phyloP scores from a whole-genome alignment of 1,284 basidiomycete species.

The Malassezia vespertilionis region DNA sequence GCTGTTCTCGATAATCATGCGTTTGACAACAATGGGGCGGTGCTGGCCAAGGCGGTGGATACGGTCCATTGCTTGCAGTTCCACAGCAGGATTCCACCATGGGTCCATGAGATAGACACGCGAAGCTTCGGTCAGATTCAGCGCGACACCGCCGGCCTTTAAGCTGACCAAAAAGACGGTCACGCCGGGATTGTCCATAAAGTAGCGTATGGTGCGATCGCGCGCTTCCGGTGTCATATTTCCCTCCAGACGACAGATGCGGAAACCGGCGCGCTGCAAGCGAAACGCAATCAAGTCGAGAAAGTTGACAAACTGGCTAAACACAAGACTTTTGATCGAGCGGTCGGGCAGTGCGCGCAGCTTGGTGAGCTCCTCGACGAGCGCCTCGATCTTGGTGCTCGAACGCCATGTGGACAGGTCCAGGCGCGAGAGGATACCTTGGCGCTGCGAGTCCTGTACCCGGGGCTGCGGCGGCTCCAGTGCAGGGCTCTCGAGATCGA shows the following conservation, averaged over 20 bases:
- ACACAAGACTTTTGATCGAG: conserved; percentile 92
- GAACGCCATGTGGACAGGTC: conserved; percentile 83
- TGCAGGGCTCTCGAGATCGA: conserved; percentile 86
- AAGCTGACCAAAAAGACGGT: conserved; percentile 89
- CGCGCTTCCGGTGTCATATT: conserved; percentile 93
- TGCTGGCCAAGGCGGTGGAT: conserved; percentile 73
- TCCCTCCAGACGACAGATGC: conserved; percentile 89
- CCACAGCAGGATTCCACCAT: conserved; percentile 94
- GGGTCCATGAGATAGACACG: conserved; percentile 53
- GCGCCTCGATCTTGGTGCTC: conserved; percentile 90
- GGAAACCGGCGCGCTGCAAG: conserved; percentile 70
- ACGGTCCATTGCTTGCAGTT: conserved; percentile 50
- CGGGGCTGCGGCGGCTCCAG: conserved; percentile 63
- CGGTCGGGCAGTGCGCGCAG: conserved; percentile 65
- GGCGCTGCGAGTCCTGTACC: conserved; percentile 54
- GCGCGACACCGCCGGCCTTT: conserved; percentile 88
- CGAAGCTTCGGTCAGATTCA: conserved; percentile 45
- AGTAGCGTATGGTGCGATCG: conserved; percentile 85
- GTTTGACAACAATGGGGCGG: conserved; percentile 67
- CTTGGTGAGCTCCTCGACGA: conserved; percentile 83
- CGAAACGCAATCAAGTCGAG: conserved; percentile 78
- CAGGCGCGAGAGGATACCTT: conserved; percentile 84
- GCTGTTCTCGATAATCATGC: conserved; percentile 87
- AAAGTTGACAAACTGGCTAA: conserved; percentile 77
- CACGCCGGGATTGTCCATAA: conserved; percentile 86